Evolutionary conservation across 2,329 filamentous ascomycete genomes (phyloP), one percentile per base, ranked within the genome.

Genomic region (Hypoxylon sp.): DNA sequence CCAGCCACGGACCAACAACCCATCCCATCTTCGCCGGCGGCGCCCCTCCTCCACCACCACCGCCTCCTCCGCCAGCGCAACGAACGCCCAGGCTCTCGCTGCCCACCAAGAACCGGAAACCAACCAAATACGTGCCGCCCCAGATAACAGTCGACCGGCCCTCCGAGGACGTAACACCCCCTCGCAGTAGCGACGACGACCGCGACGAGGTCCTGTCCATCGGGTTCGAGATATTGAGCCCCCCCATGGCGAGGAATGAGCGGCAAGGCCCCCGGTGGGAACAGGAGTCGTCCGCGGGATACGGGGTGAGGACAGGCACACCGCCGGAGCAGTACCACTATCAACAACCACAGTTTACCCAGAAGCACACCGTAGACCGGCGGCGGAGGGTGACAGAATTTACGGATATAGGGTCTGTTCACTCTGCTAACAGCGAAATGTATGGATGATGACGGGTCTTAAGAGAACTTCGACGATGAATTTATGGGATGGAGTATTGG

Each of bases 61-160:
- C 76, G 1, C 73, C 78, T 1, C 56, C 74, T 2, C 56, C 74
- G 2, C 59, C 61, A 3, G 72, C 71, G 20, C 25, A 73, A 1
- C 78, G 71, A 33, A 76, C 82, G 0, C 80, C 82, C 0, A 77
- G 78, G 0, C 73, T 85, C 6, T 55, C 72, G 1, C 81, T 83
- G 0, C 81, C 82, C 0, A 68, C 77, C 1, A 81, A 80, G 25
- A 73, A 84, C 0, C 74, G 78, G 0, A 73, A 82, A 10, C 81
- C 84, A 0, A 85, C 81, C 72, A 81, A 81, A 70, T 82, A 84
- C 71, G 66, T 73, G 0, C 82, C 83, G 1, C 82, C 82, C 0
- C 70, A 72, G 13, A 78, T 84, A 14, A 73, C 69, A 54, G 10
- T 75, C 79, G 1, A 78, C 77, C 54, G 46, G 1, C 78, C 79